These are phyloP conservation scores for Ailanthus altissimus DNA, from an alignment of 345 rosid genomes.

Conservation along the genomic window DNA sequence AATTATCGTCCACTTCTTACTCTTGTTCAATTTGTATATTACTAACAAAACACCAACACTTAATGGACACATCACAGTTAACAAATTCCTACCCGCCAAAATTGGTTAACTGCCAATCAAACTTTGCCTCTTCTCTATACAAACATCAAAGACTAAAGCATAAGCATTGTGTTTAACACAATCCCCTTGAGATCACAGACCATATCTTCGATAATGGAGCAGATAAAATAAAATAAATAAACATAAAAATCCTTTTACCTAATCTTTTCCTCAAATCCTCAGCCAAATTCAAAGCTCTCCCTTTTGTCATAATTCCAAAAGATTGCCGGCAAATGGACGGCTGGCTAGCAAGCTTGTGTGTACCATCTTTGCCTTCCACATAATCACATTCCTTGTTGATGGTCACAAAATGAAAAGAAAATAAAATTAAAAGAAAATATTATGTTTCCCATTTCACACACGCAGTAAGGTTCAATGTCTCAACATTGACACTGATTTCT, in stretches of 20 bases:
- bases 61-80: not conserved
- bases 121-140: not conserved
- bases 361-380: not conserved
- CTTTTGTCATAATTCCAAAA: constrained; percentile 36
- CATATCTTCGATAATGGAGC: constrained; percentile 31
- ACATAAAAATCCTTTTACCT: not conserved
- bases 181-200: constrained; percentile 25
- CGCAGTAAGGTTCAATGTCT: constrained; percentile 13
- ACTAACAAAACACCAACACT: not conserved
- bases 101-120: not conserved
- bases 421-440: not conserved
- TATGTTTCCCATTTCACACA: not conserved
- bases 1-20: too few species aligned
- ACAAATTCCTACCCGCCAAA: constrained; percentile 18
- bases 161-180: not conserved
- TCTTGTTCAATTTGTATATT: too few species aligned
- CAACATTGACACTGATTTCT: constrained; percentile 3
- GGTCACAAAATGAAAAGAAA: not conserved
- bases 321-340: constrained; percentile 35
- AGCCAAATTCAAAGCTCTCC: not conserved
- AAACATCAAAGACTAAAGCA: not conserved
- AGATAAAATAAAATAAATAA: not conserved
- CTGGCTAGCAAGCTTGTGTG: constrained; percentile 8
- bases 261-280: constrained; percentile 2
- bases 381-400: constrained; percentile 4